A percentile compares a stretch with the other conserved stretches of the same genome.
phyloP scores from a whole-genome alignment of 2,329 filamentous ascomycete species.

The Aureobasidium lini region DNA sequence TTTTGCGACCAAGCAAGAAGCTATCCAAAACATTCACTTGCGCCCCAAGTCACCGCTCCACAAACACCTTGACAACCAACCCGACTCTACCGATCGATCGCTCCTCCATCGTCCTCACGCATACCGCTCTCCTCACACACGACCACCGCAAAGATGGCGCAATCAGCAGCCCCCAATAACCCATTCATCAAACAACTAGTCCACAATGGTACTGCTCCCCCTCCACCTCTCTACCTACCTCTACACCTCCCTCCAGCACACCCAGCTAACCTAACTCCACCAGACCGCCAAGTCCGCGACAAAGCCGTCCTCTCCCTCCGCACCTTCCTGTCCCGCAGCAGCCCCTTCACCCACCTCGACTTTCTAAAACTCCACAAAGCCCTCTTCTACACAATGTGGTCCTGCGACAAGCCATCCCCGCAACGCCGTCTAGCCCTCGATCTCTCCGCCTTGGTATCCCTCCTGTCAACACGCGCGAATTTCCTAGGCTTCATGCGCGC shows the following conservation, averaged over 20 bases:
- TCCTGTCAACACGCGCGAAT: slow-evolving; percentile 41
- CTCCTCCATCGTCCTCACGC: not conserved
- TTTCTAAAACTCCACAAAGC: slow-evolving; percentile 90
- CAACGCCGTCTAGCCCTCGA: slow-evolving; percentile 77
- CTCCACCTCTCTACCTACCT: slow-evolving; percentile 59
- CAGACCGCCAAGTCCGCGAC: slow-evolving; percentile 19
- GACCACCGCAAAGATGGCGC: slow-evolving; percentile 3
- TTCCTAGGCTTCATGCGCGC: slow-evolving; percentile 39
- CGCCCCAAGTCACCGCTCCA: not conserved
- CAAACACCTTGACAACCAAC: not conserved
- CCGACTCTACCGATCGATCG: not conserved
- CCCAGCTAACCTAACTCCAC: slow-evolving; percentile 48
- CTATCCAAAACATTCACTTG: not conserved
- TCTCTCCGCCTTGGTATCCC: slow-evolving; percentile 62
- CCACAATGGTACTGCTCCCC: slow-evolving; percentile 63
- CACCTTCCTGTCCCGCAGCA: slow-evolving; percentile 62
- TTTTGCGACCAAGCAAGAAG: not conserved
- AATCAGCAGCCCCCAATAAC: slow-evolving; percentile 33
- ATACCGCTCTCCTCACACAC: not conserved
- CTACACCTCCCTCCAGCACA: slow-evolving; percentile 42
- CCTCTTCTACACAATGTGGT: slow-evolving; percentile 82
- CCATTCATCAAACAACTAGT: slow-evolving; percentile 79
- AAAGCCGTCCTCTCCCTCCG: slow-evolving; percentile 64
- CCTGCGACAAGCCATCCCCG: slow-evolving; percentile 80
- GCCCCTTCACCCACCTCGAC: slow-evolving; percentile 59